Percentiles rank a stretch among this genome's conserved stretches.
Conservation (phyloP, 2,329 filamentous ascomycete genomes). For the Pseudogymnoascus sp. region DNA sequence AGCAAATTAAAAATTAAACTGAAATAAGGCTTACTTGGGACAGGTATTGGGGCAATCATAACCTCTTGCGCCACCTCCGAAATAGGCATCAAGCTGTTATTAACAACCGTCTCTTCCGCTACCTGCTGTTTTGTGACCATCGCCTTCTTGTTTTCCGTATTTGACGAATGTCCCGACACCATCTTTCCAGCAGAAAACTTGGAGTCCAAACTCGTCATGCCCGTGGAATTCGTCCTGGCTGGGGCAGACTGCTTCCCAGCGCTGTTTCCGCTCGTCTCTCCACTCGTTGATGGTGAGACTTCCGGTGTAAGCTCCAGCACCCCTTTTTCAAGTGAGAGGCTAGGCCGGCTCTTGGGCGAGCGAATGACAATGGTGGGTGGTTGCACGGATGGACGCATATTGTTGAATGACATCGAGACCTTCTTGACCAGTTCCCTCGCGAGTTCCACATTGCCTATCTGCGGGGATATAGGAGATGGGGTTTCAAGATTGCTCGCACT, state of each 20-base stretch:
- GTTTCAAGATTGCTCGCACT: not conserved
- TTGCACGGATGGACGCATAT: constrained; percentile 22
- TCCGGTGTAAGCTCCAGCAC: constrained; percentile 18
- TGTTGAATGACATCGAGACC: constrained; percentile 34
- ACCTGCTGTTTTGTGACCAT: constrained; percentile 16
- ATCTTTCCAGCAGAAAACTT: constrained; percentile 28
- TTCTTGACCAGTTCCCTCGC: constrained; percentile 20
- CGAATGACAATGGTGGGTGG: constrained; percentile 38
- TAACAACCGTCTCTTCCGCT: constrained; percentile 17
- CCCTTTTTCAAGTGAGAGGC: constrained; percentile 29
- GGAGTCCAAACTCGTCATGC: constrained; percentile 33
- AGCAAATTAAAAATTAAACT: not conserved
- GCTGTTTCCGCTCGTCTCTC: constrained; percentile 21
- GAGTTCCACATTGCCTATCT: not conserved
- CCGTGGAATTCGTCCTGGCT: constrained; percentile 24
- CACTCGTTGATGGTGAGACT: constrained; percentile 22
- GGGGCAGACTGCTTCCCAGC: constrained; percentile 21
- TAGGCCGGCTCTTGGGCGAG: constrained; percentile 31
- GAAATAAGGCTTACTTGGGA: constrained; percentile 21
- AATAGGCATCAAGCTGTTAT: constrained; percentile 20
- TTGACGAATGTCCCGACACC: constrained; percentile 22
- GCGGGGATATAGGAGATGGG: not conserved
- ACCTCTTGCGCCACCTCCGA: constrained; percentile 19
- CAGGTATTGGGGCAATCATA: constrained; percentile 17
- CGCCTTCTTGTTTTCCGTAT: constrained; percentile 20